Conservation (phyloP, 139 green algal species). For the Coelastrella sp. region DNA sequence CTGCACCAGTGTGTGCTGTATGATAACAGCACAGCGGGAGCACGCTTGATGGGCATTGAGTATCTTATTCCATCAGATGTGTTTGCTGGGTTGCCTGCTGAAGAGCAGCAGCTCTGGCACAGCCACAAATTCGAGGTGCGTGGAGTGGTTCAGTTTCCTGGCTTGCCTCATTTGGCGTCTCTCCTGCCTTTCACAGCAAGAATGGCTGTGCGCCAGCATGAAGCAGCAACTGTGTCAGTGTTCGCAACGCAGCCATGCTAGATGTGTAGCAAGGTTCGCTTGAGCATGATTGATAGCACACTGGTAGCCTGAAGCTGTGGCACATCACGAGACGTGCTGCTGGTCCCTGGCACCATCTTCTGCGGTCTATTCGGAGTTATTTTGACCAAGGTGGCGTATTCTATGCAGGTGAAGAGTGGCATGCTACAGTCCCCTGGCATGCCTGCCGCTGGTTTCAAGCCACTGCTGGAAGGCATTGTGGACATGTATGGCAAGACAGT, state of each 20-base stretch:
- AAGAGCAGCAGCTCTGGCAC: conserved; percentile 9
- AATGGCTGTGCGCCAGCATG: background rate
- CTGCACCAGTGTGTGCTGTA: conserved; percentile 9
- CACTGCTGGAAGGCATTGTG: background rate
- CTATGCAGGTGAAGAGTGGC: background rate
- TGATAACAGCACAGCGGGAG: background rate
- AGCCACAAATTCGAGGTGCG: conserved; percentile 4
- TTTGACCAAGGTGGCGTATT: background rate
- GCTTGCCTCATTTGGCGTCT: background rate
- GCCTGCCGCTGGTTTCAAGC: background rate
- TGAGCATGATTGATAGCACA: too few relatives aligned
- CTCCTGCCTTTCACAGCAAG: background rate
- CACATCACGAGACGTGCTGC: background rate
- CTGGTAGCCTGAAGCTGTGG: background rate
- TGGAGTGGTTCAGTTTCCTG: background rate
- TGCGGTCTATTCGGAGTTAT: background rate
- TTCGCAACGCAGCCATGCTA: too few relatives aligned
- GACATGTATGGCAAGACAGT: conserved; percentile 19
- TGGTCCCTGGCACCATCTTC: too few relatives aligned
- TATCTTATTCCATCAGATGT: conserved; percentile 10
- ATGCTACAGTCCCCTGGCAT: background rate
- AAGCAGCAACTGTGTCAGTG: too few relatives aligned
- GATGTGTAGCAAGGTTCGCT: too few relatives aligned
- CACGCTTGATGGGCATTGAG: background rate
- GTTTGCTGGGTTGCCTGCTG: background rate